Percentiles rank a stretch among this genome's conserved stretches.
Evolutionary conservation across 306 rosid species (phyloP).

Genomic region (Quercus suber): DNA sequence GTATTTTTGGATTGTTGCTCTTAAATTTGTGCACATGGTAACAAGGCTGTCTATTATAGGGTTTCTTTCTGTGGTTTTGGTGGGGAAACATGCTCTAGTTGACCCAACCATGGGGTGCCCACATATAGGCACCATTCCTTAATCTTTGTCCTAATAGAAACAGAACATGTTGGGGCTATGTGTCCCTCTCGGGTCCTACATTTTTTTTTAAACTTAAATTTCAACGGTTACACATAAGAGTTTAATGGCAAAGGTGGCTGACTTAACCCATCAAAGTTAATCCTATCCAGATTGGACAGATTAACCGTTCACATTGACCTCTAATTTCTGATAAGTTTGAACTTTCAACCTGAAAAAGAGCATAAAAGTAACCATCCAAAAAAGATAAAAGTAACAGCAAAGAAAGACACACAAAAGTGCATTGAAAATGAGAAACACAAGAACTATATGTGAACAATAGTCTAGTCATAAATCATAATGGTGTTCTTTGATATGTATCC

Average conservation of each 20-base stretch:
- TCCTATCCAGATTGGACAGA: slow-evolving; percentile 29
- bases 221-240: slow-evolving; percentile 26
- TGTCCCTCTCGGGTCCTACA: slow-evolving; percentile 68
- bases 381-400: too few relatives aligned
- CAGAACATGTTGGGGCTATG: slow-evolving; percentile 73
- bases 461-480: too few relatives aligned
- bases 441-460: too few relatives aligned
- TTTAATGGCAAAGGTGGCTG: slow-evolving; percentile 4
- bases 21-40: slow-evolving; percentile 98
- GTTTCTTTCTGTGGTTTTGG: slow-evolving; percentile 60
- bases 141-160: slow-evolving; percentile 81
- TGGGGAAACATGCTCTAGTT: slow-evolving; percentile 86
- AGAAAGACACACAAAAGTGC: too few relatives aligned
- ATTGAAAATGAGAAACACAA: too few relatives aligned
- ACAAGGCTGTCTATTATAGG: slow-evolving; percentile 82
- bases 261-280: slow-evolving; percentile 16
- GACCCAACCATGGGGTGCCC: slow-evolving; percentile 92
- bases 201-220: slow-evolving; percentile 31
- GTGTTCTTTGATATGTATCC: too few relatives aligned
- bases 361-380: too few relatives aligned
- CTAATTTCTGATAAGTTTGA: background rate
- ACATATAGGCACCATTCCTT: slow-evolving; percentile 51
- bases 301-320: slow-evolving; percentile 11
- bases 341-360: too few relatives aligned
- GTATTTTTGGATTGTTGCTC: slow-evolving; percentile 92